Evolutionary conservation across 2,329 filamentous ascomycete genomes (phyloP).

Genomic region (Trichoderma gracile): DNA sequence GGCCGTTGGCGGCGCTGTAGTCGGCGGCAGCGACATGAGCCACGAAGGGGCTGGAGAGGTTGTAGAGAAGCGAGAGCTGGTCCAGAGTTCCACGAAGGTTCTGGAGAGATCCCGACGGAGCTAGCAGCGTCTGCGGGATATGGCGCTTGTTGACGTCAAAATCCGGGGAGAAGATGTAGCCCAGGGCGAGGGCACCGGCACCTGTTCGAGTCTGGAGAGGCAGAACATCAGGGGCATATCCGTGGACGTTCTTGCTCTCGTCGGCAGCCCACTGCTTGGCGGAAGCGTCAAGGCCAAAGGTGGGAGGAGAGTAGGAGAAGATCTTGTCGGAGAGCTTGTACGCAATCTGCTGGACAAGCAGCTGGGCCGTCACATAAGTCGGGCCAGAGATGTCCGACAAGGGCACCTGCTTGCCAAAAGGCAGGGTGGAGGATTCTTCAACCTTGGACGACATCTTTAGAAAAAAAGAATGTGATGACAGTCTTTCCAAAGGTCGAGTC

Average conservation of each 20-base stretch:
- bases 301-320: constrained; percentile 93
- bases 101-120: constrained; percentile 77
- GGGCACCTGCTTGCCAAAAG: constrained; percentile 57
- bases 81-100: constrained; percentile 83
- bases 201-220: constrained; percentile 84
- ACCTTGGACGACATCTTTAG: constrained; percentile 24
- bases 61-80: constrained; percentile 88
- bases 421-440: constrained; percentile 51
- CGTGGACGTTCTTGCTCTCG: constrained; percentile 76
- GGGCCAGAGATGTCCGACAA: constrained; percentile 72
- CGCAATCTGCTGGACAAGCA: constrained; percentile 91
- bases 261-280: constrained; percentile 73
- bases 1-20: constrained; percentile 67
- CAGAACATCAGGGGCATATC: constrained; percentile 74
- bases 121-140: constrained; percentile 87
- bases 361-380: constrained; percentile 90
- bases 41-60: constrained; percentile 88
- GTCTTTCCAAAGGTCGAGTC: neutral
- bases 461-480: neutral
- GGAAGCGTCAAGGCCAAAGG: constrained; percentile 85
- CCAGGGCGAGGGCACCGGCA: constrained; percentile 86
- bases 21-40: constrained; percentile 91
- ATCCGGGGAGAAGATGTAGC: constrained; percentile 97
- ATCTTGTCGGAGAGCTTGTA: constrained; percentile 96
- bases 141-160: constrained; percentile 90